Evolutionary conservation across 2,329 filamentous ascomycete genomes (phyloP), one percentile per base, ranked within the genome.

Genomic region (Trichophyton equinum): DNA sequence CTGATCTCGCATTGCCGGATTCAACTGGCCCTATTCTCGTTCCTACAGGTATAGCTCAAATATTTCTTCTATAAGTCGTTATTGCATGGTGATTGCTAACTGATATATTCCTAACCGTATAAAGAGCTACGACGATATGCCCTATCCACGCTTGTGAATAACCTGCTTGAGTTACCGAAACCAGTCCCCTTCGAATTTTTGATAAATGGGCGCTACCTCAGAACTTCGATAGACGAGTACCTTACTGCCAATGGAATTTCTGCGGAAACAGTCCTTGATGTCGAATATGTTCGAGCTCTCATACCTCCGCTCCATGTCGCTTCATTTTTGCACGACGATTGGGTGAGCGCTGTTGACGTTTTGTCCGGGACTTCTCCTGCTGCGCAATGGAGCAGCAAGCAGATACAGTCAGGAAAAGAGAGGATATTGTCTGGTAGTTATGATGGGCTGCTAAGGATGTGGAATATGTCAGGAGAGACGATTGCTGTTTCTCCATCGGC

Each of bases 291-390:
- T 40, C 87, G 91, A 68, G 94, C 91, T 65, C 78, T 96, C 67
- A 85, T 96, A 63, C 94, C 94, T 6, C 94, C 94, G 18, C 81
- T 88, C 40, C 92, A 94, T 73, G 85, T 95, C 67, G 87, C 91
- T 11, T 94, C 88, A 70, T 99, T 96, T 72, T 87, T 96, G 77
- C 92, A 99, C 73, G 91, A 99, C 70, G 94, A 97, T 74, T 99
- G 94, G 94, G 88, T 99, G 57, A 89, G 89, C 71, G 83, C 84
- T 27, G 85, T 97, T 27, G 91, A 96, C 72, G 82, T 95, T 3
- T 78, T 95, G 25, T 91, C 90, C 0, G 73, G 75, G 13, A 84
- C 81, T 11, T 87, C 88, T 1, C 75, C 78, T 5, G 82, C 85
- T 2, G 84, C 80, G 20, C 71, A 73, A 60, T 86, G 82, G 81